Evolutionary conservation across 352 stramenopile genomes (phyloP).

Genomic region (Aphanomyces invadans): DNA sequence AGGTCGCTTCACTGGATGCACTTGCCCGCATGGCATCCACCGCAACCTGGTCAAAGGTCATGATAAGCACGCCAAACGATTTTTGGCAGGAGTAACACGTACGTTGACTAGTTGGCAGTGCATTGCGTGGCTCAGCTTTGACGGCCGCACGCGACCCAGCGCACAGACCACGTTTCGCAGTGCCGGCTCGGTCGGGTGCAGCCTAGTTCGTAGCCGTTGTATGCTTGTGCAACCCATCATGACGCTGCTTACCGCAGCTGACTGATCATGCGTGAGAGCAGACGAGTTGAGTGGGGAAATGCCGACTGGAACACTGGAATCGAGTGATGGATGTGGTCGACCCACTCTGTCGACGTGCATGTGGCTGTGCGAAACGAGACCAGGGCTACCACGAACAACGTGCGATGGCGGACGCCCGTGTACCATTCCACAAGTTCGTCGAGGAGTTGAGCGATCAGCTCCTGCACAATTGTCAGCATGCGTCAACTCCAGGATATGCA

Average conservation of each 20-base stretch:
- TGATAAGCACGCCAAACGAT: too few species aligned
- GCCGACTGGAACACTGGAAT: constrained; percentile 2
- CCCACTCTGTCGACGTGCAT: not conserved
- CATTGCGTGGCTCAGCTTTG: not conserved
- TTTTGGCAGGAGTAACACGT: too few species aligned
- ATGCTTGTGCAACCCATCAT: too few species aligned
- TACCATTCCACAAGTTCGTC: not conserved
- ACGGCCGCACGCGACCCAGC: not conserved
- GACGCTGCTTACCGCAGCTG: constrained; percentile 1
- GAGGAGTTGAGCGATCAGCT: not conserved
- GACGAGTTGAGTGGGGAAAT: not conserved
- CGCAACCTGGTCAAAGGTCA: too few species aligned
- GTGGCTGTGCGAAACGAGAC: not conserved
- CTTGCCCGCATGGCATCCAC: too few species aligned
- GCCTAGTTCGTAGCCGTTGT: not conserved
- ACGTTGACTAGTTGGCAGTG: not conserved
- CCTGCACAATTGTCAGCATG: not conserved
- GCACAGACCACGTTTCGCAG: not conserved
- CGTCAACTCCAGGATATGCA: not conserved
- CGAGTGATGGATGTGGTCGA: constrained; percentile 1
- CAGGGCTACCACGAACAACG: not conserved
- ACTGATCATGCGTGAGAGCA: not conserved
- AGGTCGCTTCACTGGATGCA: too few species aligned
- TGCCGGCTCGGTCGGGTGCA: not conserved
- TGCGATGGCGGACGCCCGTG: not conserved